Evolutionary conservation across 805 yeast genomes (phyloP).

Genomic region (Candida bentonensis): DNA sequence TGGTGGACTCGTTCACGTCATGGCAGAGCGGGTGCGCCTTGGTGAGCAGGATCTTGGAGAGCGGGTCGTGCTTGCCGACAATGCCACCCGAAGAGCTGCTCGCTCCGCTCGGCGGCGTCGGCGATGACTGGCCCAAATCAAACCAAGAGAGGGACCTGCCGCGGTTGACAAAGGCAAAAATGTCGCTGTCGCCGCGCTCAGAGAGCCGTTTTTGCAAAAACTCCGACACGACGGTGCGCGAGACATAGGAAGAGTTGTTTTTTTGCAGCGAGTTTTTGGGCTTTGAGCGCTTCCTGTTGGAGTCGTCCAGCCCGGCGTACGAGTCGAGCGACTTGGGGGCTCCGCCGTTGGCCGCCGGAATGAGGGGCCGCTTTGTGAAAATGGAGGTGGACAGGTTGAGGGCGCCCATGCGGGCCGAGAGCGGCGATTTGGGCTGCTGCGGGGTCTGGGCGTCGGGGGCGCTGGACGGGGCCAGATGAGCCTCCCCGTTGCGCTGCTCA

Average conservation of each 20-base stretch:
- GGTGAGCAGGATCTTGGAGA: constrained; percentile 24
- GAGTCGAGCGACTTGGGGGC: constrained; percentile 6
- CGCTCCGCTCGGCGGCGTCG: not conserved
- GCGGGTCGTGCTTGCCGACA: constrained; percentile 21
- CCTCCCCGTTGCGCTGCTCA: constrained; percentile 1
- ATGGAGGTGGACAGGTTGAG: constrained; percentile 8
- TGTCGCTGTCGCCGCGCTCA: constrained; percentile 17
- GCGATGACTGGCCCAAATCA: constrained; percentile 14
- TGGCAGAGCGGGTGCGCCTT: constrained; percentile 27
- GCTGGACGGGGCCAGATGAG: constrained; percentile 1
- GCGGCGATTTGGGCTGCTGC: not conserved
- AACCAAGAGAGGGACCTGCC: constrained; percentile 22
- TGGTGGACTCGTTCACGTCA: constrained; percentile 21
- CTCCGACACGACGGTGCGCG: constrained; percentile 24
- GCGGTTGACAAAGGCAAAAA: constrained; percentile 21
- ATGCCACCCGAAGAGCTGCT: constrained; percentile 4
- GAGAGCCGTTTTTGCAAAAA: constrained; percentile 18
- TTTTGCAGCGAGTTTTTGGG: constrained; percentile 24
- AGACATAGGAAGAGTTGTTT: constrained; percentile 25
- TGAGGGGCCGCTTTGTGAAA: constrained; percentile 3
- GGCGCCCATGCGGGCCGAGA: not conserved
- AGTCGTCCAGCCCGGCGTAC: constrained; percentile 4
- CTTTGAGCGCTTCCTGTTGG: constrained; percentile 11
- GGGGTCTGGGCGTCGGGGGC: constrained; percentile 2
- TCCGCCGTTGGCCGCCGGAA: constrained; percentile 1